These are phyloP conservation scores for Malassezia pachydermatis DNA, from an alignment of 1,284 basidiomycete species.

Conservation along the genomic window DNA sequence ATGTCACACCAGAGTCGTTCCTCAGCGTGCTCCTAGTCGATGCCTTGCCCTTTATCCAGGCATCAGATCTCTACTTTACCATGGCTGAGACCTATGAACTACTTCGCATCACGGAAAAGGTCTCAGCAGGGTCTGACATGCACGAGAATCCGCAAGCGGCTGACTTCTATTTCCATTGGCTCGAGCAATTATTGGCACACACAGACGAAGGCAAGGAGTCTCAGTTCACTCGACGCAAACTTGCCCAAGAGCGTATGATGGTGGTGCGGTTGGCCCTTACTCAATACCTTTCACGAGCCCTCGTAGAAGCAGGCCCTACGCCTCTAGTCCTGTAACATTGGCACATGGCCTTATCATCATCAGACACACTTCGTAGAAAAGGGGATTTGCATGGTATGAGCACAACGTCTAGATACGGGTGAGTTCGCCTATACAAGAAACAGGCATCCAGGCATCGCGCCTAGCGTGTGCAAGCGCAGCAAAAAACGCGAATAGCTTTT, in stretches of 20 bases:
- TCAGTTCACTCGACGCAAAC: background rate
- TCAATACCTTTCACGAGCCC: constrained; percentile 16
- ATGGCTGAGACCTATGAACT: constrained; percentile 35
- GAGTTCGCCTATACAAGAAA: too few species aligned
- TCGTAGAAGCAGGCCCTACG: constrained; percentile 5
- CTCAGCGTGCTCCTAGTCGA: constrained; percentile 40
- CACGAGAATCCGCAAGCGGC: constrained; percentile 24
- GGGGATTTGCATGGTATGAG: constrained; percentile 20
- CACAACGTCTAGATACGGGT: constrained; percentile 11
- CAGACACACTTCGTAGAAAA: constrained; percentile 9
- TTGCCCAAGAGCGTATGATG: constrained; percentile 14
- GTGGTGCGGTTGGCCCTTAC: constrained; percentile 13
- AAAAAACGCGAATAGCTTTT: constrained; percentile 3
- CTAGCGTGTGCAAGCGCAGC: constrained; percentile 4
- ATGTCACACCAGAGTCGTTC: constrained; percentile 38
- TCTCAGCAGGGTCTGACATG: constrained; percentile 22
- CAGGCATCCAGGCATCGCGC: background rate
- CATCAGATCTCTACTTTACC: constrained; percentile 21
- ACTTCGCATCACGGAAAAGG: constrained; percentile 36
- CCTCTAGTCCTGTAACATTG: too few species aligned
- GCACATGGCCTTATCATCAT: background rate
- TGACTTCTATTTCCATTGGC: constrained; percentile 31
- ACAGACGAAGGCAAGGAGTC: background rate
- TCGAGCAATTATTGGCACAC: constrained; percentile 27
- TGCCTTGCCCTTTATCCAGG: constrained; percentile 33